Evolutionary conservation across 306 rosid species (phyloP).

Genomic region (Cicer pinnatifidum): DNA sequence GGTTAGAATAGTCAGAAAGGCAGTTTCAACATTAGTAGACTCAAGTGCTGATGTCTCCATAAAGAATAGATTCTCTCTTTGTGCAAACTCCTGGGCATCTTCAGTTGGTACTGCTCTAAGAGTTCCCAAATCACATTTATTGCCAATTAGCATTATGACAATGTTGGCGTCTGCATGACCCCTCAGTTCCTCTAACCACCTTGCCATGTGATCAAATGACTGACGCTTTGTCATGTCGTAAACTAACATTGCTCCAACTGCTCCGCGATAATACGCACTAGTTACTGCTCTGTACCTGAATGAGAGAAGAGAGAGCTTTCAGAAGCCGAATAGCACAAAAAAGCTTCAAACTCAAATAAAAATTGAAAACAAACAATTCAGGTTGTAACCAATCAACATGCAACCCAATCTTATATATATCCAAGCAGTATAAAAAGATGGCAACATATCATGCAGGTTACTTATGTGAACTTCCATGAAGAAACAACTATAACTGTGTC

Average conservation of each 20-base stretch:
- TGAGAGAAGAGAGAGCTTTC: conserved; percentile 5
- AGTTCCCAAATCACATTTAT: conserved; percentile 79
- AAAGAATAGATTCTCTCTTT: conserved; percentile 86
- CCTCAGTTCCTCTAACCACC: conserved; percentile 87
- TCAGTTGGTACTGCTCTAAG: conserved; percentile 89
- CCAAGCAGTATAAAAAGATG: conserved; percentile 15
- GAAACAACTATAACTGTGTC: not conserved
- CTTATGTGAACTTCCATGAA: not conserved
- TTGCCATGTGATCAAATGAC: conserved; percentile 85
- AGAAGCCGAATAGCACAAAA: conserved; percentile 6
- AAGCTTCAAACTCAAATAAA: conserved; percentile 25
- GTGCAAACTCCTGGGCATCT: conserved; percentile 88
- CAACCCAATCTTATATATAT: conserved; percentile 15
- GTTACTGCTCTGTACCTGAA: conserved; percentile 88
- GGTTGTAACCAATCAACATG: conserved; percentile 9
- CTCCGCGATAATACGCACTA: conserved; percentile 92
- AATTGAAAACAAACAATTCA: not conserved
- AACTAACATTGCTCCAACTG: conserved; percentile 93
- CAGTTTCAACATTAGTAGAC: conserved; percentile 84
- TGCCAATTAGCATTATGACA: conserved; percentile 83
- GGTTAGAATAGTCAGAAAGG: conserved; percentile 74
- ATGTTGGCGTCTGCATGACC: conserved; percentile 87
- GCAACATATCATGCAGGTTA: not conserved
- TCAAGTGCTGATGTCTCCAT: conserved; percentile 95
- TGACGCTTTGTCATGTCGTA: conserved; percentile 87